phyloP scores from a whole-genome alignment of 2,329 filamentous ascomycete genomes.

The Colletotrichum tamarilloi region DNA sequence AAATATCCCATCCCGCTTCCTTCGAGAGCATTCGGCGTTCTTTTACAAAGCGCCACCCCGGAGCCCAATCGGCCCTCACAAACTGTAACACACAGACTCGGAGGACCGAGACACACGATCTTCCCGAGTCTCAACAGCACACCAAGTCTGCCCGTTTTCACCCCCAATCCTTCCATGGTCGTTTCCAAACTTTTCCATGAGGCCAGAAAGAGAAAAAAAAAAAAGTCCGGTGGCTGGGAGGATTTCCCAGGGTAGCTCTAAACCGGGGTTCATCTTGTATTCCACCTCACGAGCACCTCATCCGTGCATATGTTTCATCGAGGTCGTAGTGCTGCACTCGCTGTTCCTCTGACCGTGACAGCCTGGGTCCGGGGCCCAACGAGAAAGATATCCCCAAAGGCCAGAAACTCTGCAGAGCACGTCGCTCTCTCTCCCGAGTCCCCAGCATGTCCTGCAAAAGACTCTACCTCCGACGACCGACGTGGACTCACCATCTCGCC shows the following conservation, averaged over 20 bases:
- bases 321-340: slow-evolving; percentile 9
- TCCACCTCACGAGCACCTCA: not conserved
- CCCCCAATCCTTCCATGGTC: not conserved
- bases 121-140: not conserved
- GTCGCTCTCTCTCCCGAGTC: not conserved
- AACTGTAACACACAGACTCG: slow-evolving; percentile 28
- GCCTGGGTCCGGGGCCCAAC: not conserved
- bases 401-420: not conserved
- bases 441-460: not conserved
- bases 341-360: slow-evolving; percentile 19
- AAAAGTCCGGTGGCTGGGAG: not conserved
- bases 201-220: not conserved
- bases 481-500: no score
- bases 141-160: not conserved
- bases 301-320: slow-evolving; percentile 32
- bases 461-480: not conserved
- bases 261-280: not conserved
- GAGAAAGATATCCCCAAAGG: not conserved
- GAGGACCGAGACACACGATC: slow-evolving; percentile 9
- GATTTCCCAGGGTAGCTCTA: not conserved
- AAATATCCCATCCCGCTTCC: slow-evolving; percentile 6
- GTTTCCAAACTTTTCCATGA: slow-evolving; percentile 7
- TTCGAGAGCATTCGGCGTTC: slow-evolving; percentile 8
- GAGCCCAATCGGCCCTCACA: slow-evolving; percentile 13
- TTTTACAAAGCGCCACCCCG: slow-evolving; percentile 6